phyloP scores from a whole-genome alignment of 1,284 basidiomycete genomes.

The Ganoderma leucocontextum region DNA sequence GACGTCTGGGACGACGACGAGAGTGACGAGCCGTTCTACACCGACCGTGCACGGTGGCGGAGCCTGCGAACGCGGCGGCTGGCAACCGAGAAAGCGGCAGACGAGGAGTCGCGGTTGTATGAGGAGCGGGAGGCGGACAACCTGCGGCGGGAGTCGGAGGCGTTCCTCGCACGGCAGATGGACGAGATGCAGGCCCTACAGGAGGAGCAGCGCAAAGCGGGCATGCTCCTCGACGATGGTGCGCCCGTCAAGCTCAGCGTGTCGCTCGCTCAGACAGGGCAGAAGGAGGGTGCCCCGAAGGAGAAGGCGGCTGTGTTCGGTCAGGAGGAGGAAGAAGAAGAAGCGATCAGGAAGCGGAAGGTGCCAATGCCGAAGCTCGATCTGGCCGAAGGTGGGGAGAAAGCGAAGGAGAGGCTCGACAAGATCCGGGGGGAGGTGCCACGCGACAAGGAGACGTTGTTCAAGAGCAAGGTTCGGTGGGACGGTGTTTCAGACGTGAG shows the following conservation, averaged over 20 bases:
- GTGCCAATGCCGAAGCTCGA: slow-evolving; percentile 87
- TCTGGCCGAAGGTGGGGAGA: slow-evolving; percentile 80
- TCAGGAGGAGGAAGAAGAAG: slow-evolving; percentile 85
- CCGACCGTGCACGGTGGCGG: slow-evolving; percentile 87
- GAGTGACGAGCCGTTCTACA: slow-evolving; percentile 86
- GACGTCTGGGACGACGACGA: slow-evolving; percentile 93
- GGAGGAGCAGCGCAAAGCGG: slow-evolving; percentile 87
- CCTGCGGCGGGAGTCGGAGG: slow-evolving; percentile 85
- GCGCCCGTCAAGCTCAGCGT: slow-evolving; percentile 87
- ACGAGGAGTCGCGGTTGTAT: slow-evolving; percentile 81
- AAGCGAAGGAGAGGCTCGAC: slow-evolving; percentile 79
- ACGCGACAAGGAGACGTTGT: slow-evolving; percentile 75
- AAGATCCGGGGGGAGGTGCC: slow-evolving; percentile 78
- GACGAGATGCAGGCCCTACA: slow-evolving; percentile 89
- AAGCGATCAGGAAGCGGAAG: slow-evolving; percentile 79
- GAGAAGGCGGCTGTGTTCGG: slow-evolving; percentile 73
- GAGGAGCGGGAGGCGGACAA: slow-evolving; percentile 88
- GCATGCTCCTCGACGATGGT: slow-evolving; percentile 89
- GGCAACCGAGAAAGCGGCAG: slow-evolving; percentile 78
- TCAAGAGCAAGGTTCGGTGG: slow-evolving; percentile 86
- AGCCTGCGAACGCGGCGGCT: slow-evolving; percentile 71
- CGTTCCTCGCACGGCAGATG: slow-evolving; percentile 89
- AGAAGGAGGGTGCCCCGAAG: slow-evolving; percentile 55
- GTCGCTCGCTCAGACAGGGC: slow-evolving; percentile 59
- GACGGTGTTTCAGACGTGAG: slow-evolving; percentile 85